These are phyloP conservation scores for Geotrichum australiense DNA, from an alignment of 1,139 yeast species.

Conservation along the genomic window DNA sequence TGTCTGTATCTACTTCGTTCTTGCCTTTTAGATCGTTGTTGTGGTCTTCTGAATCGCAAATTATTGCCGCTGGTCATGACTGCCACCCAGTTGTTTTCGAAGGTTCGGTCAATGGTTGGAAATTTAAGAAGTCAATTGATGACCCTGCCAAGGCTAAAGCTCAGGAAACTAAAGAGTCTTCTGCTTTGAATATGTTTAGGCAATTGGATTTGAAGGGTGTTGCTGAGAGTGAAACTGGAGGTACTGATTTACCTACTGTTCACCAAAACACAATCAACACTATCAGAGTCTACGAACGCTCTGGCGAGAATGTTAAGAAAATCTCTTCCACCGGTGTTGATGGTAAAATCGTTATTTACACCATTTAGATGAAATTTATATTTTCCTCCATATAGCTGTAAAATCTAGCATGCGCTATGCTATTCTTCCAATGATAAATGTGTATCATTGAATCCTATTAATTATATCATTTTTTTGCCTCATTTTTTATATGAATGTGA, in stretches of 20 bases:
- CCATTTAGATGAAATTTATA: slow-evolving; percentile 6
- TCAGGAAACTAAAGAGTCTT: slow-evolving; percentile 56
- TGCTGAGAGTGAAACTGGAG: slow-evolving; percentile 43
- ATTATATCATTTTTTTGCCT: background rate
- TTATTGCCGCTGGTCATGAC: slow-evolving; percentile 88
- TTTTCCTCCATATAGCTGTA: too few relatives aligned
- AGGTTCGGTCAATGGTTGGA: slow-evolving; percentile 67
- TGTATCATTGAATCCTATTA: background rate
- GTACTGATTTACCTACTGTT: slow-evolving; percentile 58
- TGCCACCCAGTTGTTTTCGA: slow-evolving; percentile 83
- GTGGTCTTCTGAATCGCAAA: slow-evolving; percentile 57
- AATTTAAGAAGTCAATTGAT: slow-evolving; percentile 57
- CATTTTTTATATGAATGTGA: too few relatives aligned
- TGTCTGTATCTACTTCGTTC: slow-evolving; percentile 56
- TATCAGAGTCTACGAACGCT: slow-evolving; percentile 43
- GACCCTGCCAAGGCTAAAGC: slow-evolving; percentile 45
- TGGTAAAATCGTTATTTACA: slow-evolving; percentile 73
- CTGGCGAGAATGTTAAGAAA: slow-evolving; percentile 41
- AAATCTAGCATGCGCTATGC: background rate
- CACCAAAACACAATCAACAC: slow-evolving; percentile 89
- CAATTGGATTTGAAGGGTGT: slow-evolving; percentile 94
- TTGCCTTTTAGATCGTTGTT: slow-evolving; percentile 75
- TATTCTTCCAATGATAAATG: background rate
- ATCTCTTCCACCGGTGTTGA: slow-evolving; percentile 78
- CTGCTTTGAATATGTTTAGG: slow-evolving; percentile 91